Evolutionary conservation across 768 basidiomycete genomes (phyloP), one percentile per base, ranked within the genome.

Genomic region (Calocybe gangraenosa): DNA sequence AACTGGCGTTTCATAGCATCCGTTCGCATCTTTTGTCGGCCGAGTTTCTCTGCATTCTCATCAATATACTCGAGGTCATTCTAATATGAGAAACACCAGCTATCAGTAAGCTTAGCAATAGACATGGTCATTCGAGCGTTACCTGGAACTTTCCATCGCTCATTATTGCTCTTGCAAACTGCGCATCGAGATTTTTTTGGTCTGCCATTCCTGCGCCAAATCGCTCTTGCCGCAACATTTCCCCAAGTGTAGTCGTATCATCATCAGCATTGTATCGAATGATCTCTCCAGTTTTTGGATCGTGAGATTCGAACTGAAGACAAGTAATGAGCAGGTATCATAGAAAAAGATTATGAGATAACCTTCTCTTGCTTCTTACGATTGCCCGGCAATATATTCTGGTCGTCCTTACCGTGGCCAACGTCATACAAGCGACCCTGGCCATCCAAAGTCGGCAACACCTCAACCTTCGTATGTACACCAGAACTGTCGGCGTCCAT

Each of bases 1-100:
- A 97, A 99, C 54, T 92, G 89, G 36, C 94, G 81, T 63, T 93
- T 98, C 86, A 96, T 92, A 17, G 87, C 91, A 58, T 98, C 95
- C 3, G 85, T 82, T 41, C 93, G 87, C 90, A 97, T 93, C 67
- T 95, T 98, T 64, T 92, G 84, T 45, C 94, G 73, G 31, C 89
- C 91, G 0, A 98, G 74, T 53, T 83, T 85, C 57, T 95, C 95
- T 0, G 92, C 93, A 60, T 97, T 95, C 52, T 98, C 96, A 53
- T 99, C 96, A 51, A 96, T 85, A 55, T 98, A 98, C 37, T 97
- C 96, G 23, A 94, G 68, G 56, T 94, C 81, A 52, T 87, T 85
- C 87, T 92, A 44, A 8, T 33, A 45, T 33, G 11, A 42, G 14
- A n/a, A 41, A 36, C n/a, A 11, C 42, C 2, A 3, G 15, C 13